phyloP scores from a whole-genome alignment of 768 basidiomycete genomes.

The Leccinum imitatum region DNA sequence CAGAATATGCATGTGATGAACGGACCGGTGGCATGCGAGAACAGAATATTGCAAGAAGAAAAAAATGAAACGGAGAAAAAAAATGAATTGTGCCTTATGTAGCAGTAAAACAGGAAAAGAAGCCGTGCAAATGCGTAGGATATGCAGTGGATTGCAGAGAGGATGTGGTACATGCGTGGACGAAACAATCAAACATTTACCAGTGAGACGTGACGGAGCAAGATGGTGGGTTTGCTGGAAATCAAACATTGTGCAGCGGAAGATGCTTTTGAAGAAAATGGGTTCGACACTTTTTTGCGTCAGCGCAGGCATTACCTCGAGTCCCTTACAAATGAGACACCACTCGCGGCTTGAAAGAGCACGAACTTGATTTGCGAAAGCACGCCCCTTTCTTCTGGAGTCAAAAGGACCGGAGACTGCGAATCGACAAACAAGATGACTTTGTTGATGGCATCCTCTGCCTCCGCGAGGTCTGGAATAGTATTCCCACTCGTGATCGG shows the following conservation, averaged over 20 bases:
- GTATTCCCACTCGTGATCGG: slow-evolving; percentile 33
- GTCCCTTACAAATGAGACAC: slow-evolving; percentile 36
- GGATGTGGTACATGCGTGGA: slow-evolving; percentile 24
- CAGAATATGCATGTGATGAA: slow-evolving; percentile 11
- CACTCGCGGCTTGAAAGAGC: slow-evolving; percentile 49
- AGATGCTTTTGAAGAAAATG: slow-evolving; percentile 18
- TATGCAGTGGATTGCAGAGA: slow-evolving; percentile 23
- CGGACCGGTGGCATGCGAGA: slow-evolving; percentile 26
- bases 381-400: slow-evolving; percentile 36
- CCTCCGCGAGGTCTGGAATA: slow-evolving; percentile 46
- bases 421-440: slow-evolving; percentile 54
- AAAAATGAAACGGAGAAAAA: slow-evolving; percentile 4
- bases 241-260: slow-evolving; percentile 13
- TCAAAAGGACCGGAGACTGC: slow-evolving; percentile 32
- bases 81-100: slow-evolving; percentile 17
- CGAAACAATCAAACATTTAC: slow-evolving; percentile 21
- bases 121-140: slow-evolving; percentile 23
- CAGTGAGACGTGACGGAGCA: slow-evolving; percentile 20
- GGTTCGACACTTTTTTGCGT: slow-evolving; percentile 1
- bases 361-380: slow-evolving; percentile 51
- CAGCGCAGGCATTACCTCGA: slow-evolving; percentile 20
- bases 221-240: slow-evolving; percentile 12
- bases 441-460: slow-evolving; percentile 53
- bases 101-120: slow-evolving; percentile 14
- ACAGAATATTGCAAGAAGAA: slow-evolving; percentile 10